These are phyloP conservation scores for Pyricularia grisea DNA, from an alignment of 2,329 filamentous ascomycete genomes.

Conservation along the genomic window DNA sequence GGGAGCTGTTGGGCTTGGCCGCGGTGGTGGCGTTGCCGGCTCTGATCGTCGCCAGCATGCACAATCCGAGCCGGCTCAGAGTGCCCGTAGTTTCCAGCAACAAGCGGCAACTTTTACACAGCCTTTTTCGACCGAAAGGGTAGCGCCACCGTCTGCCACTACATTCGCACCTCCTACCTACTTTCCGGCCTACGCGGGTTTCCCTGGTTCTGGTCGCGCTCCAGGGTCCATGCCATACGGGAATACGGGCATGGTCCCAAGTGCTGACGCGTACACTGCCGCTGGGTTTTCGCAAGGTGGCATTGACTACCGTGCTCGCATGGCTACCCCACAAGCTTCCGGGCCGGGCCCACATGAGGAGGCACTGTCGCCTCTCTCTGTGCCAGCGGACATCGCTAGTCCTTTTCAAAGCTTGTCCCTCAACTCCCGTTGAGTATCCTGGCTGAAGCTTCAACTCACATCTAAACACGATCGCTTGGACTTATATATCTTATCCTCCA, in stretches of 20 bases:
- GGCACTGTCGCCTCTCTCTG: conserved; percentile 28
- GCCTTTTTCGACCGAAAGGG: conserved; percentile 26
- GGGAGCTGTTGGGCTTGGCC: conserved; percentile 51
- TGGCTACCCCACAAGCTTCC: conserved; percentile 29
- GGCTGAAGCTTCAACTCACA: background rate
- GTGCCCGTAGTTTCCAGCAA: conserved; percentile 8
- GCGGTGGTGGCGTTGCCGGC: conserved; percentile 20
- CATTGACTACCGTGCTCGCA: conserved; percentile 38
- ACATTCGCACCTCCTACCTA: conserved; percentile 29
- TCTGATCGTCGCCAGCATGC: conserved; percentile 39
- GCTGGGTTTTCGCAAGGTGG: conserved; percentile 26
- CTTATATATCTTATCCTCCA: background rate
- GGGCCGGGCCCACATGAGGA: conserved; percentile 24
- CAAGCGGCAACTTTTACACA: background rate
- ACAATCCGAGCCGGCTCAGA: background rate
- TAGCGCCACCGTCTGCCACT: conserved; percentile 25
- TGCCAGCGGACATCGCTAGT: conserved; percentile 50
- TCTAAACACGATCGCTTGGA: conserved; percentile 11
- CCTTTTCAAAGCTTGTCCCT: conserved; percentile 65
- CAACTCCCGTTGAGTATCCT: conserved; percentile 42
- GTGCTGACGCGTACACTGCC: conserved; percentile 30
- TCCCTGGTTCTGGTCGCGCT: conserved; percentile 28
- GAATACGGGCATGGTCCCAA: conserved; percentile 24
- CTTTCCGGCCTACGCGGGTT: conserved; percentile 33
- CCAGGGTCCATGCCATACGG: conserved; percentile 24